Percentiles rank a stretch among this genome's conserved stretches.
Evolutionary conservation across 2,329 filamentous ascomycete genomes (phyloP).

Genomic region (Botrytis byssoidea): DNA sequence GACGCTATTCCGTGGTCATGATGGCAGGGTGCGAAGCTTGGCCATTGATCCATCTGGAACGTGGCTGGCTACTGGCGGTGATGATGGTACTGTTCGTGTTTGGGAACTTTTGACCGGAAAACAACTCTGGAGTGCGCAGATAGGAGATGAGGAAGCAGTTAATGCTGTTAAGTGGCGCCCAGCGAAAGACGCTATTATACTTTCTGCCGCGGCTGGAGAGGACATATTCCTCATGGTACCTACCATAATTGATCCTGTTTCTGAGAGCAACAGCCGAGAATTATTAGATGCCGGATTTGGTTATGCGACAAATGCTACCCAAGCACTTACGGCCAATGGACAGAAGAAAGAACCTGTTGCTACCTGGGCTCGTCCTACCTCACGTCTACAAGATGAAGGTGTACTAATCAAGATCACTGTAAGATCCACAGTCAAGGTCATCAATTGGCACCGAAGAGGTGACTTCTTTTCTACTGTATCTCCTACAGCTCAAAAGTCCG

Average conservation of each 20-base stretch:
- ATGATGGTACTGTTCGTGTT: constrained; percentile 87
- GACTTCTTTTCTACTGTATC: constrained; percentile 94
- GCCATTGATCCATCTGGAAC: constrained; percentile 81
- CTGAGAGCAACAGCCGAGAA: constrained; percentile 72
- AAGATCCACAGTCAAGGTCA: constrained; percentile 75
- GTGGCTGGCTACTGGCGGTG: constrained; percentile 87
- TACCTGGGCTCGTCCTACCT: constrained; percentile 78
- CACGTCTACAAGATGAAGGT: constrained; percentile 71
- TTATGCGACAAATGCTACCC: constrained; percentile 70
- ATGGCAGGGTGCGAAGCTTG: constrained; percentile 81
- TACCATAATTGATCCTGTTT: constrained; percentile 66
- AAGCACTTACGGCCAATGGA: constrained; percentile 50
- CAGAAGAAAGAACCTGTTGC: constrained; percentile 72
- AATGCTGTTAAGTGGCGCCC: constrained; percentile 90
- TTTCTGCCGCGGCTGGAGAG: constrained; percentile 82
- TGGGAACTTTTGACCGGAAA: constrained; percentile 87
- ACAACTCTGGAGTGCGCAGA: constrained; percentile 79
- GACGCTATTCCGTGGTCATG: constrained; percentile 83
- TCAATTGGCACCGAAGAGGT: constrained; percentile 90
- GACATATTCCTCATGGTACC: constrained; percentile 83
- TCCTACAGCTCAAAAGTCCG: constrained; percentile 71
- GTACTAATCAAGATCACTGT: constrained; percentile 80
- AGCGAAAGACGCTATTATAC: constrained; percentile 72
- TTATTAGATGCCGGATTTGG: constrained; percentile 89
- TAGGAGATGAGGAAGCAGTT: constrained; percentile 77